Base-by-base conservation (phyloP, 257 asterid genomes). In the Solanum chilense region DNA sequence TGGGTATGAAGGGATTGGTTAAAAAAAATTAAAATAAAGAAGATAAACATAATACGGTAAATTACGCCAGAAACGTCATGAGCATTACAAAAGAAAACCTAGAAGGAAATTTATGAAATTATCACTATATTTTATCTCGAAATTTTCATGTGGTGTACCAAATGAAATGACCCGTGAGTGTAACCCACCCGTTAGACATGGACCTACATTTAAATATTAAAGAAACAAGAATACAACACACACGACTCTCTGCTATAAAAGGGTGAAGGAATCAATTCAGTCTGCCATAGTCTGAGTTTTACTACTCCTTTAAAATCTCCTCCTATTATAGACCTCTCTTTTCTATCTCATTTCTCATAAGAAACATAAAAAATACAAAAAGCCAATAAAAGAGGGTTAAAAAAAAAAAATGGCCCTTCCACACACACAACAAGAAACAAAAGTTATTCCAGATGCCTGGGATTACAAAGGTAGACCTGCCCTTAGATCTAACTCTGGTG, bases 401-500 rank as follows among this genome's bases (percentile, higher is more conserved):
- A n/a, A 25, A 80, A 25, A 80, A 47, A 10, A 18, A 29, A 80
- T 80, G 85, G 27, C 37, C 44, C 93, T 90, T 27, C 96, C 95
- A 3, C 88, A 90, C 27, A 92, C 91, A 12, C 90, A 91, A 91
- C 87, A 86, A 25, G 94, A 89, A 44, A 92, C 89, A 4, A 91
- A 91, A 16, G 88, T 90, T 23, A 87, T 93, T 74, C 85, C 92
- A 5, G 95, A 93, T 77, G 96, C 95, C 69, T 93, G 93, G 95
- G 95, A 93, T 90, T 93, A 90, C 93, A 93, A 91, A 85, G 95
- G 96, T 87, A 91, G 93, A 74, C 88, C 91, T 44, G 91, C 94
- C 90, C n/a, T 90, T 87, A 85, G 56, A 60, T 91, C 96, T 85
- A 58, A 87, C 80, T 86, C 95, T 88, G 96, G 96, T 78, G 95